A percentile compares a stretch with the other conserved stretches of the same genome.
phyloP scores from a whole-genome alignment of 805 yeast species.

The Wickerhamiella musiphila region DNA sequence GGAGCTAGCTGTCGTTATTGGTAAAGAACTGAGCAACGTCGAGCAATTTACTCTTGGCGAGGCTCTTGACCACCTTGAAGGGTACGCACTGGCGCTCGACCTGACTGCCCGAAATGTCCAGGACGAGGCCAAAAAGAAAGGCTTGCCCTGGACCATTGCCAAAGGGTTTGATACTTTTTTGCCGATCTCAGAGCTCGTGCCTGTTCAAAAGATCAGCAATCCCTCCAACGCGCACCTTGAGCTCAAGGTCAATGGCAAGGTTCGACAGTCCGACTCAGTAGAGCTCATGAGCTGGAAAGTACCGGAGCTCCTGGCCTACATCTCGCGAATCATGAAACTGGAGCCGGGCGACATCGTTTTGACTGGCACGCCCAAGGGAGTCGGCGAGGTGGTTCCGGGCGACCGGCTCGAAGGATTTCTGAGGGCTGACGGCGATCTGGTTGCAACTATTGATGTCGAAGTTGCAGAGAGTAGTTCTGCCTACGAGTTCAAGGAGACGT shows the following conservation, averaged over 20 bases:
- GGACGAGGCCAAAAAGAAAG: constrained; percentile 82
- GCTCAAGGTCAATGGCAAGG: constrained; percentile 52
- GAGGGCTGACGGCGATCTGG: constrained; percentile 33
- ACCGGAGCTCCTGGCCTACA: constrained; percentile 58
- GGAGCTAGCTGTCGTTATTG: constrained; percentile 69
- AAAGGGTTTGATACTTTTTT: constrained; percentile 94
- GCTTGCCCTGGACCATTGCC: constrained; percentile 92
- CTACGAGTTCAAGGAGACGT: constrained; percentile 33
- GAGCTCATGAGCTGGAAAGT: constrained; percentile 77
- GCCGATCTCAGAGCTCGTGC: constrained; percentile 65
- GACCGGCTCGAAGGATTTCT: constrained; percentile 55
- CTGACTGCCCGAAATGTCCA: constrained; percentile 94
- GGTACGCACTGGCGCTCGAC: constrained; percentile 81
- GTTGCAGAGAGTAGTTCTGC: constrained; percentile 46
- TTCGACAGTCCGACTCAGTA: constrained; percentile 55
- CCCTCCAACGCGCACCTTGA: constrained; percentile 53
- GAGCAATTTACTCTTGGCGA: constrained; percentile 39
- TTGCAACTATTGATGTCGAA: constrained; percentile 33
- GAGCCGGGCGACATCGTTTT: constrained; percentile 79
- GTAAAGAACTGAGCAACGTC: constrained; percentile 43
- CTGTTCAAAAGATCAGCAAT: constrained; percentile 46
- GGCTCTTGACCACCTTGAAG: constrained; percentile 64
- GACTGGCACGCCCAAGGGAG: constrained; percentile 97
- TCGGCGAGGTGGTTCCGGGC: constrained; percentile 69
- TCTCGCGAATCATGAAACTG: constrained; percentile 81